Conservation (phyloP, 768 basidiomycete species). For the Tubosaeta sp. region DNA sequence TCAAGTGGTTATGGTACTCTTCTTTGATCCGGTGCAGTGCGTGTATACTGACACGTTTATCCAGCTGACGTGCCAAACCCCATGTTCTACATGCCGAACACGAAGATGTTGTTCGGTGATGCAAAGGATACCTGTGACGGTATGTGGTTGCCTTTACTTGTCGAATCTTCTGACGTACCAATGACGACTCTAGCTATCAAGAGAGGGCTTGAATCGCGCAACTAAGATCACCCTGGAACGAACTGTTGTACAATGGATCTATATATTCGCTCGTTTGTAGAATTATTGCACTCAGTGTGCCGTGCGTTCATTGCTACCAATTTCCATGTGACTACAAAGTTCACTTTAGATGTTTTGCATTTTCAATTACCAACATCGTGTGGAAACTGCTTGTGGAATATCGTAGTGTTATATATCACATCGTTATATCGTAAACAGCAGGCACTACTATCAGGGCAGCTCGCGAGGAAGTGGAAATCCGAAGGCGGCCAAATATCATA, state of each 20-base stretch:
- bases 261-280: conserved; percentile 21
- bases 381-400: conserved; percentile 16
- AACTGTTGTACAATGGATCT: conserved; percentile 10
- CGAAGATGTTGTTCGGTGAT: conserved; percentile 90
- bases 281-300: background rate
- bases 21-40: background rate
- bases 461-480: conserved; percentile 10
- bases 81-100: conserved; percentile 89
- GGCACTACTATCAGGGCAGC: conserved; percentile 6
- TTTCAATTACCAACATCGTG: conserved; percentile 9
- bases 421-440: conserved; percentile 24
- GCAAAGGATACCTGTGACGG: conserved; percentile 90
- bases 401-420: conserved; percentile 25
- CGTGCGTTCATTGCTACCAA: background rate
- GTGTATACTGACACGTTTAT: conserved; percentile 7
- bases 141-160: conserved; percentile 24
- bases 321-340: background rate
- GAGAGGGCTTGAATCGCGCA: conserved; percentile 46
- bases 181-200: conserved; percentile 46
- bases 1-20: conserved; percentile 76
- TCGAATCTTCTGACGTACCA: background rate
- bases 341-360: background rate
- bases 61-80: conserved; percentile 93
- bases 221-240: conserved; percentile 7
- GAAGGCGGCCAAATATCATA: conserved; percentile 18